Evolutionary conservation across 1,284 basidiomycete species (phyloP).

Genomic region (Cutaneotrichosporon cavernicola): DNA sequence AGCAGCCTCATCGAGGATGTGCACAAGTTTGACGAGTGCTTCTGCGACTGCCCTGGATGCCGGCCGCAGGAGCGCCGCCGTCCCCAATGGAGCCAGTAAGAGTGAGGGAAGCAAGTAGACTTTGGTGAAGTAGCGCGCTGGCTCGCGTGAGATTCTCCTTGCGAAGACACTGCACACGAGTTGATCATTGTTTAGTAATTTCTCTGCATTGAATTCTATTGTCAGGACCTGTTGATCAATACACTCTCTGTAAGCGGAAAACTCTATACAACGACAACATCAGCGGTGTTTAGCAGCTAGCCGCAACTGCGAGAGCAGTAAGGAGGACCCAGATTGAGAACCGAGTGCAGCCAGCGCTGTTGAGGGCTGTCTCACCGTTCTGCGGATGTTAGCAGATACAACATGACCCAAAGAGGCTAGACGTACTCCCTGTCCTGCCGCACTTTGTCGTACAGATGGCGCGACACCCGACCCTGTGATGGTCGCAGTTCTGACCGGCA

Average conservation of each 20-base stretch:
- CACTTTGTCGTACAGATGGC: background rate
- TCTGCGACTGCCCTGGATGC: background rate
- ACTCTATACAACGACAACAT: background rate
- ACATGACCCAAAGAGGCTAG: background rate
- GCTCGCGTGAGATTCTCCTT: no score
- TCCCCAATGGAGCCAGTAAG: background rate
- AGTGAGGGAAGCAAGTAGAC: background rate
- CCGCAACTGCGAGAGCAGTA: background rate
- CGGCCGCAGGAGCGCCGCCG: background rate
- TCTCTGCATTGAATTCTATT: conserved; percentile 1
- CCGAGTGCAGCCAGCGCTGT: background rate
- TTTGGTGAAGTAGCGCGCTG: background rate
- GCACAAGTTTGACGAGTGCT: conserved; percentile 1
- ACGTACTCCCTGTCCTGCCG: background rate
- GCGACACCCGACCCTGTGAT: background rate
- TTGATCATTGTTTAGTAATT: background rate
- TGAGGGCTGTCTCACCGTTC: background rate
- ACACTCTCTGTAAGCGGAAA: background rate
- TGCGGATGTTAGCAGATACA: background rate
- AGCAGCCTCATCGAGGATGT: background rate
- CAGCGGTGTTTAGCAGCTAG: background rate
- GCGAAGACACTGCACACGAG: background rate
- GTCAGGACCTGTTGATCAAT: background rate
- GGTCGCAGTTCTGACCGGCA: background rate
- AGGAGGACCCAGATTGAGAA: background rate